Conservation (phyloP, 805 yeast species). For the Candida pseudoglaebosa region DNA sequence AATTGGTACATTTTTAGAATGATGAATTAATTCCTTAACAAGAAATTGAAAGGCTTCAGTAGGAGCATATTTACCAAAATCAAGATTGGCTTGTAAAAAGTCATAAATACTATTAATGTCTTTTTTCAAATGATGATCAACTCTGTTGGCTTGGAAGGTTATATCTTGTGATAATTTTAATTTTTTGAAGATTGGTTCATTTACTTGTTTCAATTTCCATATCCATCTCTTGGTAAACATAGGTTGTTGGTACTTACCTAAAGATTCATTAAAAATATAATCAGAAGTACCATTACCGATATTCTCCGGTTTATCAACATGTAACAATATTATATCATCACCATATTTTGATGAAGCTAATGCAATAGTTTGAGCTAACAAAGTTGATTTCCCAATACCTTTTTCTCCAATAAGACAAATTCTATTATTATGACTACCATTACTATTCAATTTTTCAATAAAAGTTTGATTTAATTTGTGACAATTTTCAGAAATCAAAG, state of each 20-base stretch:
- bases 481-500: slow-evolving; percentile 53
- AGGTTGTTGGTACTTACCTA: slow-evolving; percentile 65
- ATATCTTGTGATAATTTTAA: slow-evolving; percentile 34
- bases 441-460: slow-evolving; percentile 26
- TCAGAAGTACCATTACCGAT: slow-evolving; percentile 73
- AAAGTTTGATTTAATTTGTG: slow-evolving; percentile 35
- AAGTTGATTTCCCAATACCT: slow-evolving; percentile 78
- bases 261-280: slow-evolving; percentile 50
- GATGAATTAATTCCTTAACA: slow-evolving; percentile 47
- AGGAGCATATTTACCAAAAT: slow-evolving; percentile 35
- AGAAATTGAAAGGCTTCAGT: slow-evolving; percentile 50
- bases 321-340: slow-evolving; percentile 47
- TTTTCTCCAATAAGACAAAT: slow-evolving; percentile 59
- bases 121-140: slow-evolving; percentile 28
- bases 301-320: slow-evolving; percentile 57
- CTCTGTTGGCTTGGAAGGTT: slow-evolving; percentile 28
- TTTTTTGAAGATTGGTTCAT: slow-evolving; percentile 29
- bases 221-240: slow-evolving; percentile 65
- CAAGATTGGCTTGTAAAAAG: slow-evolving; percentile 35
- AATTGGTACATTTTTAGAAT: slow-evolving; percentile 52
- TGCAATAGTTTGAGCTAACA: slow-evolving; percentile 66
- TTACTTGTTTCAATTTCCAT: slow-evolving; percentile 38
- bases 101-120: slow-evolving; percentile 41
- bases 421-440: slow-evolving; percentile 42
- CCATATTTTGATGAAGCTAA: slow-evolving; percentile 37